These are phyloP conservation scores for Lentinula novae-zelandiae DNA, from an alignment of 1,284 basidiomycete species.

Conservation along the genomic window DNA sequence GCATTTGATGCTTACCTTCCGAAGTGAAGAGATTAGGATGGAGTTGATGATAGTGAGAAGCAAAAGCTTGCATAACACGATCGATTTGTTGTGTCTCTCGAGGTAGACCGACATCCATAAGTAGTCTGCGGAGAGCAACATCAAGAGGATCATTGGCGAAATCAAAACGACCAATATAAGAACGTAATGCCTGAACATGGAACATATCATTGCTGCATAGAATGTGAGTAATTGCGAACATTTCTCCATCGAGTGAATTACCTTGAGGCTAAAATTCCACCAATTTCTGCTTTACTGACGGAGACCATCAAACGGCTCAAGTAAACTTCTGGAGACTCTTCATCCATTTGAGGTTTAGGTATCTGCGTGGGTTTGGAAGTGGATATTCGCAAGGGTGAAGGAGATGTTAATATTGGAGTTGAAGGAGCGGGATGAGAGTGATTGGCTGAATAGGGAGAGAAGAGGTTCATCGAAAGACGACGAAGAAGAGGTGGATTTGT, in stretches of 20 bases:
- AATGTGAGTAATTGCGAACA: conserved; percentile 9
- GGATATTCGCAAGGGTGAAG: conserved; percentile 41
- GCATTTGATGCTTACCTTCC: conserved; percentile 50
- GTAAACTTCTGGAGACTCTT: conserved; percentile 72
- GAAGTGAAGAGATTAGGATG: conserved; percentile 81
- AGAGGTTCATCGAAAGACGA: conserved; percentile 66
- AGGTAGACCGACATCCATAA: conserved; percentile 91
- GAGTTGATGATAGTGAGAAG: conserved; percentile 79
- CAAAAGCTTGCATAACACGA: conserved; percentile 94
- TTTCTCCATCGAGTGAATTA: conserved; percentile 29
- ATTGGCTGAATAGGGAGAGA: conserved; percentile 40
- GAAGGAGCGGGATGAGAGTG: conserved; percentile 16
- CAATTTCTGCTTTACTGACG: conserved; percentile 76
- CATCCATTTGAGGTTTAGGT: conserved; percentile 48
- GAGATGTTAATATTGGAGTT: conserved; percentile 16
- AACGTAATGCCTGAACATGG: conserved; percentile 65
- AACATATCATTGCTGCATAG: conserved; percentile 65
- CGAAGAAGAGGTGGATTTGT: conserved; percentile 72
- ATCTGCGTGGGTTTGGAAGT: conserved; percentile 39
- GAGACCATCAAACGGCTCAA: conserved; percentile 57
- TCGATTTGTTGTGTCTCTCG: conserved; percentile 99
- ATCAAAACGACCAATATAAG: conserved; percentile 78
- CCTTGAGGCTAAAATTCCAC: conserved; percentile 79
- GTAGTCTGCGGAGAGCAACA: conserved; percentile 84
- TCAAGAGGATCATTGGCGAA: conserved; percentile 86